Evolutionary conservation across 2,329 filamentous ascomycete species (phyloP), one percentile per base, ranked within the genome.

Genomic region (Fusarium solani-melongenae): DNA sequence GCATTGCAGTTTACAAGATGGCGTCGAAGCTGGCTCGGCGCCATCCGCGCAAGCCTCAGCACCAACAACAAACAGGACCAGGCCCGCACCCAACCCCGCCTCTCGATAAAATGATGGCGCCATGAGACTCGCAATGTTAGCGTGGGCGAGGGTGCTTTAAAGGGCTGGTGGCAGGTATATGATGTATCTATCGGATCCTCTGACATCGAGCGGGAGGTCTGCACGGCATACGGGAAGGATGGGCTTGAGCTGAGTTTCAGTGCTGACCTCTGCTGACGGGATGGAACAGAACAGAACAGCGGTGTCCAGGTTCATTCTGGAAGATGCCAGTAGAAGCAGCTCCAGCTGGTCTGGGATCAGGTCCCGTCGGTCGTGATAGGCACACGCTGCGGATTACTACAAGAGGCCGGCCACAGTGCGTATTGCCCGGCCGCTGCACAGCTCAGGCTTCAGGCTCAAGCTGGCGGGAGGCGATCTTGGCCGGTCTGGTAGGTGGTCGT

Each of bases 381-480:
- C 66, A 72, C 58, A 71, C 53, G 22, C 61, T 62, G 69, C 61
- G 61, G 41, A 69, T 72, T 72, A 72, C 70, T 64, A 67, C 70
- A 64, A 67, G 8, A 51, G 12, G 62, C 71, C 58, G 41, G 53
- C 31, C 71, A 73, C 71, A 73, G 71, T 73, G 71, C 64, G 64
- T 46, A 49, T 46, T 51, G 27, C 56, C 27, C 27, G 6, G 6
- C 46, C 6, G 17, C 46, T n/a, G 46, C 46, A 31, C 17, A 51
- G 46, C 15, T 29, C 24, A 51, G 46, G 24, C 46, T 51, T 27
- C 22, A 49, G 44, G 29, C 29, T 31, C 29, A 31, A 31, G 31
- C 14, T 56, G 53, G 53, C 29, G 57, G 69, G 62, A 56, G 59
- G 51, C 56, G 70, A 70, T 63, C 66, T 56, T 62, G 49, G 53